These are phyloP conservation scores for Rhizophora mangle DNA, from an alignment of 345 rosid species.

Conservation along the genomic window DNA sequence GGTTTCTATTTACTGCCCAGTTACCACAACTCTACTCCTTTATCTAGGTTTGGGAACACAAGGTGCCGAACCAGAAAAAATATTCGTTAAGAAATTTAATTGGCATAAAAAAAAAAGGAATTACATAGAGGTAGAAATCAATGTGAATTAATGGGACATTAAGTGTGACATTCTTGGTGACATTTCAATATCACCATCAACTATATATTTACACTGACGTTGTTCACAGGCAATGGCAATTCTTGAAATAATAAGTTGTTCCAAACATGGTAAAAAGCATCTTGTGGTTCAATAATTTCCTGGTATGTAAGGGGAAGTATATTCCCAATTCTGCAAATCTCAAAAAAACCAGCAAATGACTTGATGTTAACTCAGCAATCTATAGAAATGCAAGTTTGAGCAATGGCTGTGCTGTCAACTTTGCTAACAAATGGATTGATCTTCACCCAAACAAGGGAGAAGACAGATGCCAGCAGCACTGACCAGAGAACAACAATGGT, in stretches of 20 bases:
- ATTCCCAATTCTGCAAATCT: not conserved
- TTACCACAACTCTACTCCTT: no score
- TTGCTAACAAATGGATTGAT: conserved; percentile 69
- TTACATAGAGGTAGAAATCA: no score
- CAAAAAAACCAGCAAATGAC: not conserved
- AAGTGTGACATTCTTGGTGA: no score
- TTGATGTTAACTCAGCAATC: conserved; percentile 55
- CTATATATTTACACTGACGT: not conserved
- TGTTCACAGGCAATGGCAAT: not conserved
- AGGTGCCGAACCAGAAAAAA: no score
- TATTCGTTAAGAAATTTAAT: no score
- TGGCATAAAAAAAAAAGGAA: no score
- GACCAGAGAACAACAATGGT: conserved; percentile 96
- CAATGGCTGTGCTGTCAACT: conserved; percentile 22
- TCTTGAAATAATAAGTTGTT: not conserved
- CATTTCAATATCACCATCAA: no score
- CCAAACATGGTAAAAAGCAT: conserved; percentile 17
- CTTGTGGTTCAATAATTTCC: not conserved
- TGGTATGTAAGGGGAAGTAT: not conserved
- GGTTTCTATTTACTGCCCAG: no score
- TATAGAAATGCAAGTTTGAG: conserved; percentile 65
- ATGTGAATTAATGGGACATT: no score
- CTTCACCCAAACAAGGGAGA: conserved; percentile 94
- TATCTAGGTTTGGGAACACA: no score
- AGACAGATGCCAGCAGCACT: conserved; percentile 87